Evolutionary conservation across 164 flowering plant species (phyloP), one percentile per base, ranked within the genome.

Genomic region (Santalum album): DNA sequence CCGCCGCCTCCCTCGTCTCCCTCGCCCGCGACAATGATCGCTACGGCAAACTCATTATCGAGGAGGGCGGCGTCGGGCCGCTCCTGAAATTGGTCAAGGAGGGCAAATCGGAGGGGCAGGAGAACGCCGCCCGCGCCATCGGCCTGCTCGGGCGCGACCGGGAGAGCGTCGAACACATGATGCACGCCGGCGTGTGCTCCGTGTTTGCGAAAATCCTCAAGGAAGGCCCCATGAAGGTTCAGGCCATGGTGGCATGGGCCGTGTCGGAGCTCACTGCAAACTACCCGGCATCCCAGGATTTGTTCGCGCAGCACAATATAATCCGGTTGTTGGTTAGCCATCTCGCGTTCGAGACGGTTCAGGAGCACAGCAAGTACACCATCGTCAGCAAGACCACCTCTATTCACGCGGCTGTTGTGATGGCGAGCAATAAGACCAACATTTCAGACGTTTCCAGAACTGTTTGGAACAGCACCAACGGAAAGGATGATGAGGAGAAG

Each of bases 361-460:
- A 80, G 32, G 85, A 80, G 46, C 85, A 81, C 48, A 78, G 83
- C 38, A 78, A 74, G 65, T 81, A 81, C 50, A 56, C 81, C 14
- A 55, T 81, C 54, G 53, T 55, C 7, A 69, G 65, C 54, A 62
- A 72, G 49, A 66, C 75, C 4, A 68, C 65, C 1, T 78, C 86
- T 9, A 70, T 80, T 23, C 85, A 77, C 46, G 73, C 78, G 46
- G 72, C 76, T 3, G 62, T 78, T 20, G 74, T 77, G 1, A 39
- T 73, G 22, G 82, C 77, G 1, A 71, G 53, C 29, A 62, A 35
- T 22, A 45, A 22, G 6, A n/a, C 9, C 42, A 38, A 14, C 16
- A 38, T 11, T 11, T 5, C 7, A 5, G 11, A 5, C 35, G 11
- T 12, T 32, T 7, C 36, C 12, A 32, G 12, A 32, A 6, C 36